Evolutionary conservation across 148 eudicot genomes (phyloP).

Genomic region (Spergularia marina): DNA sequence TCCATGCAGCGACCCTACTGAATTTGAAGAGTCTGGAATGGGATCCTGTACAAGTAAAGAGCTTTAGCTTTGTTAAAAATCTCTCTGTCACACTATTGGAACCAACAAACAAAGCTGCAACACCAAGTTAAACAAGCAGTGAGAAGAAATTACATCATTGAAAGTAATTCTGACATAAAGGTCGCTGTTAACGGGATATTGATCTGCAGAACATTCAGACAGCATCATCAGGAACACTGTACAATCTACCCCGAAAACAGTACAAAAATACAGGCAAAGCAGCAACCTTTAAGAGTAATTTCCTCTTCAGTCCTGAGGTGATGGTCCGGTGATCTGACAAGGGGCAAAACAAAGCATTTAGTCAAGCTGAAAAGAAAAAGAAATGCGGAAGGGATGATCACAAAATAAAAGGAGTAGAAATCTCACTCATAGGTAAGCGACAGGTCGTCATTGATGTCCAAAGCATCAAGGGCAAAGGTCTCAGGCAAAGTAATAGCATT

Average conservation of each 20-base stretch:
- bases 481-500: conserved; percentile 82
- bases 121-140: neutral
- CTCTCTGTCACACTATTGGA: neutral
- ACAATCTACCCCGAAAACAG: neutral
- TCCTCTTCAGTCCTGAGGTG: conserved; percentile 62
- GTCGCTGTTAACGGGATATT: conserved; percentile 47
- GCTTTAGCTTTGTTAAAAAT: neutral
- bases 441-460: conserved; percentile 43
- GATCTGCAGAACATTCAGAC: conserved; percentile 37
- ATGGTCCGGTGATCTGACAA: conserved; percentile 51
- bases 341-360: neutral
- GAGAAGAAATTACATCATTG: conserved; percentile 50
- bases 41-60: conserved; percentile 28
- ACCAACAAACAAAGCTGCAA: neutral
- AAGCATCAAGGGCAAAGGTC: conserved; percentile 65
- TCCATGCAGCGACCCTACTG: conserved; percentile 18
- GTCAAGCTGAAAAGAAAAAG: neutral
- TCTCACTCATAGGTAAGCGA: conserved; percentile 41
- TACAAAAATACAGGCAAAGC: neutral
- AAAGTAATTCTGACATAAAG: conserved; percentile 62
- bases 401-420: neutral
- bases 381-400: neutral
- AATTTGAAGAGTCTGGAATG: conserved; percentile 14
- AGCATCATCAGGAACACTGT: neutral
- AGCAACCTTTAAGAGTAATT: conserved; percentile 55